These are phyloP conservation scores for Stachybotrys chlorohalonatus DNA, from an alignment of 2,329 filamentous ascomycete species.

Conservation along the genomic window DNA sequence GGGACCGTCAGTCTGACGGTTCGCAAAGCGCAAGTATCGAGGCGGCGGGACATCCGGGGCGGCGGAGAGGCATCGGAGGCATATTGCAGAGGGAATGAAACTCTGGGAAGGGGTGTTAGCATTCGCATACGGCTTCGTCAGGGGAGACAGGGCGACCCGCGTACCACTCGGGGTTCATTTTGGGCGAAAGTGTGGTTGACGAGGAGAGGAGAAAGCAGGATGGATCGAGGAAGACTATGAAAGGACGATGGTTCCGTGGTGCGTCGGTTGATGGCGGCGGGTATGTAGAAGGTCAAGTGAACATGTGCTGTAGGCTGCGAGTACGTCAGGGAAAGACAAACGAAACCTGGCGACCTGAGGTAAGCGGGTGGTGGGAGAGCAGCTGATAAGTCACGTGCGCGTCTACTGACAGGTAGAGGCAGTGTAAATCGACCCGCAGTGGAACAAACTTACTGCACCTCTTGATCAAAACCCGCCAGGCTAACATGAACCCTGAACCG, in stretches of 20 bases:
- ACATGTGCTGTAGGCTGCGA: conserved; percentile 12
- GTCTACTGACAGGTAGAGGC: not conserved
- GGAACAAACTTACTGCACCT: not conserved
- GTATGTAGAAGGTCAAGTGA: conserved; percentile 14
- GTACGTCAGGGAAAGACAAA: conserved; percentile 25
- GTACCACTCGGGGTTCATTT: conserved; percentile 90
- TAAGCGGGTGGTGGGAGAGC: conserved; percentile 12
- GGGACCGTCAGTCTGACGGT: conserved; percentile 12
- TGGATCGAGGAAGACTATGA: conserved; percentile 1
- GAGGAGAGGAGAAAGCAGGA: not conserved
- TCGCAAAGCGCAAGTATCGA: conserved; percentile 6
- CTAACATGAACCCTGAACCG: no score
- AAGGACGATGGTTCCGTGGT: conserved; percentile 8
- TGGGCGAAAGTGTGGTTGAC: conserved; percentile 29
- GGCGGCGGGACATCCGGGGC: conserved; percentile 1
- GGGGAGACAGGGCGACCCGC: conserved; percentile 32
- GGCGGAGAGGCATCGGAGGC: not conserved
- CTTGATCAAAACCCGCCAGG: not conserved
- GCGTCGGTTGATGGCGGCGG: conserved; percentile 16
- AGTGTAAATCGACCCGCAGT: not conserved
- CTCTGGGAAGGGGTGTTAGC: conserved; percentile 18
- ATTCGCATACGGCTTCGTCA: conserved; percentile 12
- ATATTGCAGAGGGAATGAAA: conserved; percentile 5
- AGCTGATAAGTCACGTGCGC: conserved; percentile 18
- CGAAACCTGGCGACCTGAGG: conserved; percentile 13